phyloP scores from a whole-genome alignment of 768 basidiomycete species.

The Coprinopsis cinerea region DNA sequence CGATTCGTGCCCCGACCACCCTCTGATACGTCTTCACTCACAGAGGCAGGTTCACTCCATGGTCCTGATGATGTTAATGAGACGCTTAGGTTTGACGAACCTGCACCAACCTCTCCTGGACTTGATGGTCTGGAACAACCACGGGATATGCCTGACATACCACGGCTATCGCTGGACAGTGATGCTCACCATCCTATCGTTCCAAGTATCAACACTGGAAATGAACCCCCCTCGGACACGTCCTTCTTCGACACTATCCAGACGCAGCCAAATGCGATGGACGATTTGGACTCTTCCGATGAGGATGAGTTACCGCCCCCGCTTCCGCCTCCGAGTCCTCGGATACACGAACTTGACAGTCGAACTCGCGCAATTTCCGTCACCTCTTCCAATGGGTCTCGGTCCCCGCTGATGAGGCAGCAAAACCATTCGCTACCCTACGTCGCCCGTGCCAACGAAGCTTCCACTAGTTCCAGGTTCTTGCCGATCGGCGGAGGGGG shows the following conservation, averaged over 20 bases:
- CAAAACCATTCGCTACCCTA: slow-evolving; percentile 71
- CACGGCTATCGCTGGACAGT: slow-evolving; percentile 35
- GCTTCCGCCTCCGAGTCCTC: slow-evolving; percentile 14
- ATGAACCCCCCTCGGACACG: slow-evolving; percentile 58
- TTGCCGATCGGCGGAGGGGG: slow-evolving; percentile 17
- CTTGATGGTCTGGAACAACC: slow-evolving; percentile 30
- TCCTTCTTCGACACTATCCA: slow-evolving; percentile 76
- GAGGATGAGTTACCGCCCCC: slow-evolving; percentile 27
- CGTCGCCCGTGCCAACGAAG: slow-evolving; percentile 33
- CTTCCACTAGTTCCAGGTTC: slow-evolving; percentile 23
- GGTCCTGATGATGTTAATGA: slow-evolving; percentile 18
- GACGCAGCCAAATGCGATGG: slow-evolving; percentile 64
- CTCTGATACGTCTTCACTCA: slow-evolving; percentile 19
- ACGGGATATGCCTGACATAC: slow-evolving; percentile 15
- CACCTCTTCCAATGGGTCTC: slow-evolving; percentile 22
- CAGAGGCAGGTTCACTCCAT: slow-evolving; percentile 15
- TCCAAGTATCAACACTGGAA: slow-evolving; percentile 49
- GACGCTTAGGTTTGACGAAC: slow-evolving; percentile 33
- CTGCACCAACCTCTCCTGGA: slow-evolving; percentile 40
- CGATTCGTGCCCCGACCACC: slow-evolving; percentile 11
- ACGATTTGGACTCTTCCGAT: slow-evolving; percentile 61
- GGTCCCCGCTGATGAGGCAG: slow-evolving; percentile 51
- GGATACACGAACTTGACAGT: slow-evolving; percentile 23
- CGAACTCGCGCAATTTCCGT: slow-evolving; percentile 34
- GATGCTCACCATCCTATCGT: slow-evolving; percentile 27